phyloP scores from a whole-genome alignment of 192 early-diverging fungal species.

The Gryganskiella cystojenkinii region DNA sequence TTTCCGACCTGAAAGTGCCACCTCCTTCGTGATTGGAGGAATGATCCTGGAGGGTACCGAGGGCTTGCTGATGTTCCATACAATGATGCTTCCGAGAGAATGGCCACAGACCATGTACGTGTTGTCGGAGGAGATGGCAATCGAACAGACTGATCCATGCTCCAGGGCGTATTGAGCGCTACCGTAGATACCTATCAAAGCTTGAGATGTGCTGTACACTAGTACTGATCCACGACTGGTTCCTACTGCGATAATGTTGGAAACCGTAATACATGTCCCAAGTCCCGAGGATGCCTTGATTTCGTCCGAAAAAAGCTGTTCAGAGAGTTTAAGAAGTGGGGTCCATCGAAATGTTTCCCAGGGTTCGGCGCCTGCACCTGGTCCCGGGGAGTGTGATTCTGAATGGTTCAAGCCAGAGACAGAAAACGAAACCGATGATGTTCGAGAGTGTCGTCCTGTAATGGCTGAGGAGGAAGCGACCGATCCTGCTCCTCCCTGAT shows the following conservation, averaged over 20 bases:
- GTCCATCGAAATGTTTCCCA: conserved; percentile 71
- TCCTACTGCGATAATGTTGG: conserved; percentile 67
- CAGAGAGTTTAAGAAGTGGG: conserved; percentile 63
- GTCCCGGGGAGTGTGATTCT: conserved; percentile 46
- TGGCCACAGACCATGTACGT: conserved; percentile 66
- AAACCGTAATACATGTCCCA: conserved; percentile 51
- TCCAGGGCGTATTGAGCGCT: conserved; percentile 55
- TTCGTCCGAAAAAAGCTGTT: conserved; percentile 62
- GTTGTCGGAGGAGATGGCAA: conserved; percentile 67
- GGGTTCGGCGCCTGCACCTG: conserved; percentile 51
- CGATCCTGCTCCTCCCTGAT: conserved; percentile 34
- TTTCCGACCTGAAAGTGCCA: conserved; percentile 59
- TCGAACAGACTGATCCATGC: conserved; percentile 64
- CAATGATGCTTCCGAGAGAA: conserved; percentile 62
- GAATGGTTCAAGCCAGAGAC: conserved; percentile 27
- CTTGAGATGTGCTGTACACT: conserved; percentile 65
- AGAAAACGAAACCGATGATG: conserved; percentile 49
- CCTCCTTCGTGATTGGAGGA: conserved; percentile 56
- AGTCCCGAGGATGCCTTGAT: conserved; percentile 42
- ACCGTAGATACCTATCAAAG: conserved; percentile 51
- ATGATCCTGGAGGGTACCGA: conserved; percentile 59
- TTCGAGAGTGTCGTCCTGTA: conserved; percentile 43
- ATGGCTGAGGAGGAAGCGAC: conserved; percentile 48
- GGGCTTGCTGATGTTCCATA: conserved; percentile 66
- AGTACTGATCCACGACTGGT: conserved; percentile 65